phyloP scores from a whole-genome alignment of 73 alveolate species.

The Tetrahymena thermophila region DNA sequence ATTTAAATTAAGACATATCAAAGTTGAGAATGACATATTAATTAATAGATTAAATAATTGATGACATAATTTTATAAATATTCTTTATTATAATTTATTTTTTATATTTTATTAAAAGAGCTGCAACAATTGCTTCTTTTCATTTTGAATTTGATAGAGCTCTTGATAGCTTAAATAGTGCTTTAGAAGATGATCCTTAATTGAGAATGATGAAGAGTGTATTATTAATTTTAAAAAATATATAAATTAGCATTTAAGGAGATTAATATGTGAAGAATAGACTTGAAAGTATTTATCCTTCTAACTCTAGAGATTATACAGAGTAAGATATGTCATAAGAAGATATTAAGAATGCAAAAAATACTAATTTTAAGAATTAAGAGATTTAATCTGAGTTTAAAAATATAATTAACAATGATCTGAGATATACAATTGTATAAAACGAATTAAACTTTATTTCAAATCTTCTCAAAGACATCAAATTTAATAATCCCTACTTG shows the following conservation, averaged over 20 bases:
- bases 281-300: not conserved
- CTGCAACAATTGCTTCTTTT: not conserved
- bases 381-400: not conserved
- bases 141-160: not conserved
- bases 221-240: not conserved
- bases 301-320: not conserved
- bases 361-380: not conserved
- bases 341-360: not conserved
- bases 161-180: not conserved
- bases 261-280: not conserved
- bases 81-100: not conserved
- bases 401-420: not conserved
- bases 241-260: not conserved
- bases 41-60: not conserved
- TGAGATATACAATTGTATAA: not conserved
- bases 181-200: not conserved
- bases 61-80: too few relatives aligned
- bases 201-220: not conserved
- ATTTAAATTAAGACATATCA: too few relatives aligned
- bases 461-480: not conserved
- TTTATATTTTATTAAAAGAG: not conserved
- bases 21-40: not conserved
- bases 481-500: not conserved
- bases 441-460: not conserved
- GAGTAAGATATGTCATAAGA: not conserved